Evolutionary conservation across 768 basidiomycete species (phyloP).

Genomic region (Collybia sp.): DNA sequence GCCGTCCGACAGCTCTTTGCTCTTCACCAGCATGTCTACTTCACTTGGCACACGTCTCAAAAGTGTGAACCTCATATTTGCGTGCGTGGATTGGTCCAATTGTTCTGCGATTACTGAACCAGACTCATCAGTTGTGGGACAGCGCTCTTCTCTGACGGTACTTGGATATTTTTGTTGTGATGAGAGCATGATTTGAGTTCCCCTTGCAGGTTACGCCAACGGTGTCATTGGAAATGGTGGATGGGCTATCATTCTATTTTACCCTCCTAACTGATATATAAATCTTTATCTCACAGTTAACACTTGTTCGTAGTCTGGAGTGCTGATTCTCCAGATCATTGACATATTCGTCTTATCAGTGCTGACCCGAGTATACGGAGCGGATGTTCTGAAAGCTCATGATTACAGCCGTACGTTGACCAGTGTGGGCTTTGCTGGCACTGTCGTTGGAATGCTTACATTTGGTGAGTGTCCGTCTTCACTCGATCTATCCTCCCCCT

Average conservation of each 20-base stretch:
- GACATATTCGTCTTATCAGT: conserved; percentile 33
- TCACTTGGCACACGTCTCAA: conserved; percentile 20
- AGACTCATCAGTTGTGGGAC: conserved; percentile 64
- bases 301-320: conserved; percentile 41
- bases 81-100: conserved; percentile 31
- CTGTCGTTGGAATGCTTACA: conserved; percentile 74
- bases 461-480: conserved; percentile 44
- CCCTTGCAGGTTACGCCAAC: conserved; percentile 67
- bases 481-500: too few species aligned
- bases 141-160: conserved; percentile 84
- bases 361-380: conserved; percentile 65
- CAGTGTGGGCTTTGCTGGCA: conserved; percentile 80
- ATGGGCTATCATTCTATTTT: conserved; percentile 17
- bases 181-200: conserved; percentile 1
- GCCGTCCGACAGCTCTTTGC: too few species aligned
- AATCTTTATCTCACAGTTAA: conserved; percentile 43
- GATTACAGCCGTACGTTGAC: conserved; percentile 62
- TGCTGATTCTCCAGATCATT: too few species aligned
- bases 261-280: conserved; percentile 1
- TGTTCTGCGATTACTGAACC: too few species aligned
- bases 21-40: too few species aligned
- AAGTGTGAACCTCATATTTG: conserved; percentile 81
- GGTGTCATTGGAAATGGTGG: conserved; percentile 72
- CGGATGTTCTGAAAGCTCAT: conserved; percentile 39
- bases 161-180: background rate